Percentiles rank a stretch among this genome's conserved stretches.
Evolutionary conservation across 352 stramenopile species (phyloP).

Genomic region (Globisporangium nagaii): DNA sequence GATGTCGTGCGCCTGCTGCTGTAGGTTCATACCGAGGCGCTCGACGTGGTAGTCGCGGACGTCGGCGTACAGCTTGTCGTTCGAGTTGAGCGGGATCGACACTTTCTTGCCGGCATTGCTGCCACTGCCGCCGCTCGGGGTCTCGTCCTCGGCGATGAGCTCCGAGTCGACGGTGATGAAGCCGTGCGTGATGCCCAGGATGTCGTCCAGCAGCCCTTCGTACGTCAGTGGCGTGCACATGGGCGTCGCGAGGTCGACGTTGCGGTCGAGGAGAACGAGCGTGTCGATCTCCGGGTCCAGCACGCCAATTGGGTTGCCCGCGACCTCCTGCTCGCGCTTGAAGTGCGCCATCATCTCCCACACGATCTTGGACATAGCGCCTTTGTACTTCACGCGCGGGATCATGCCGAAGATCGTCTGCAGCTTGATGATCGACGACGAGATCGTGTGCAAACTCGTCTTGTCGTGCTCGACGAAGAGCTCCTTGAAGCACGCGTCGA

Average conservation of each 20-base stretch:
- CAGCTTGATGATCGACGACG: conserved; percentile 89
- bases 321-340: conserved; percentile 87
- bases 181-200: conserved; percentile 93
- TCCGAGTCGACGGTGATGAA: conserved; percentile 78
- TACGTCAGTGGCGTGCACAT: conserved; percentile 97
- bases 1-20: conserved; percentile 94
- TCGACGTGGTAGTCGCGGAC: conserved; percentile 96
- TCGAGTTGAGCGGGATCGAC: conserved; percentile 92
- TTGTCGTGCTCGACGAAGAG: conserved; percentile 89
- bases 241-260: conserved; percentile 93
- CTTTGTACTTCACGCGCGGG: conserved; percentile 93
- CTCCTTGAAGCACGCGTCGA: conserved; percentile 82
- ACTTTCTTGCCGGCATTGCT: conserved; percentile 67
- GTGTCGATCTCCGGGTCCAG: conserved; percentile 90
- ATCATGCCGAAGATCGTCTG: conserved; percentile 92
- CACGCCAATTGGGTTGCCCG: conserved; percentile 68
- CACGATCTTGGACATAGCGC: conserved; percentile 87
- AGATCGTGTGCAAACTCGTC: conserved; percentile 82
- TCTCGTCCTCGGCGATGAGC: conserved; percentile 70
- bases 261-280: conserved; percentile 93
- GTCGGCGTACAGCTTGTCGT: conserved; percentile 94
- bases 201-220: conserved; percentile 95
- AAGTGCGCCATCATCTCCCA: conserved; percentile 90
- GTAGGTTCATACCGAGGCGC: conserved; percentile 93
- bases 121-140: conserved; percentile 5